phyloP scores from a whole-genome alignment of 768 basidiomycete genomes.

The Russula compacta region DNA sequence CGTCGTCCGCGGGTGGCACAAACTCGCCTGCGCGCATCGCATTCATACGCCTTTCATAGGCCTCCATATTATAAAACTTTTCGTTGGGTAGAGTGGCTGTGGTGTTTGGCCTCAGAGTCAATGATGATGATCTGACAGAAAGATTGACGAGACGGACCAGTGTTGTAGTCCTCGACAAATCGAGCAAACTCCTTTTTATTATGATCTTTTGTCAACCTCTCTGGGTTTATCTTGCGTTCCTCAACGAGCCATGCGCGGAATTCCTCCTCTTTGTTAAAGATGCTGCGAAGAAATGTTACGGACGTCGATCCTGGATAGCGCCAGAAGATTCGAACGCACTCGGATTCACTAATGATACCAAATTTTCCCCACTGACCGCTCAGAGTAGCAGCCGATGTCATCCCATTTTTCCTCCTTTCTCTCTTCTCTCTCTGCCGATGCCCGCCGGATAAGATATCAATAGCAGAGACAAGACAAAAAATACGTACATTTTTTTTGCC shows the following conservation, averaged over 20 bases:
- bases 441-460: neutral
- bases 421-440: constrained; percentile 40
- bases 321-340: constrained; percentile 43
- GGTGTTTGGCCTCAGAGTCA: neutral
- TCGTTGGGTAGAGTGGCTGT: constrained; percentile 87
- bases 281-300: constrained; percentile 34
- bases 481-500: constrained; percentile 35
- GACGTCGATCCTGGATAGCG: neutral
- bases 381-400: constrained; percentile 31
- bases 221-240: constrained; percentile 85
- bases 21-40: constrained; percentile 79
- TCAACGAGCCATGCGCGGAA: constrained; percentile 92
- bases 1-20: constrained; percentile 58
- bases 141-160: constrained; percentile 37
- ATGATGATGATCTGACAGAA: neutral
- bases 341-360: constrained; percentile 75
- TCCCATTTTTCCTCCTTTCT: constrained; percentile 67
- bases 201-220: constrained; percentile 77
- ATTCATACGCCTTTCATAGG: constrained; percentile 77
- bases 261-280: constrained; percentile 76
- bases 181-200: constrained; percentile 76
- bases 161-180: constrained; percentile 81
- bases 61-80: constrained; percentile 89
- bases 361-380: constrained; percentile 84
- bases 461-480: constrained; percentile 8